These are phyloP conservation scores for Arxiozyma telluris DNA, from an alignment of 1,139 yeast species.

Conservation along the genomic window DNA sequence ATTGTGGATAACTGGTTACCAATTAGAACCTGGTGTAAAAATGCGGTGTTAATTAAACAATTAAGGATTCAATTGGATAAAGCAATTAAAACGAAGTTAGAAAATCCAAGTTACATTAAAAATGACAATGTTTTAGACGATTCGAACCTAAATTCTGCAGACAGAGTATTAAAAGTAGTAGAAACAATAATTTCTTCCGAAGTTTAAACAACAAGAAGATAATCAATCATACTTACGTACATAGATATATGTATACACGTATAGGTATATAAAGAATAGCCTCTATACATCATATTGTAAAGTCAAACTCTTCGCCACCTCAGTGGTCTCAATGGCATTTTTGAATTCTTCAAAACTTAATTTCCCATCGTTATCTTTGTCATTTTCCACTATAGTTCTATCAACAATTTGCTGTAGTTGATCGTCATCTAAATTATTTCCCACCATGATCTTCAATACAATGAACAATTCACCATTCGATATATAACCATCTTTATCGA, in stretches of 20 bases:
- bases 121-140: background rate
- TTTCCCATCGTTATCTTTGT: constrained; percentile 81
- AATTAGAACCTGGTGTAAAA: constrained; percentile 84
- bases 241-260: background rate
- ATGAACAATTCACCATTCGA: constrained; percentile 92
- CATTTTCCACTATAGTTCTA: constrained; percentile 92
- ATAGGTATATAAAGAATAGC: background rate
- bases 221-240: background rate
- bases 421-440: constrained; percentile 73
- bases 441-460: constrained; percentile 96
- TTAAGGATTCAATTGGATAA: constrained; percentile 58
- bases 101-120: constrained; percentile 30
- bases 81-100: constrained; percentile 52
- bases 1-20: constrained; percentile 75
- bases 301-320: constrained; percentile 54
- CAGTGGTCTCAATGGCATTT: constrained; percentile 59
- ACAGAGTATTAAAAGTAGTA: constrained; percentile 14
- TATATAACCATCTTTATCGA: constrained; percentile 88
- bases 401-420: constrained; percentile 94
- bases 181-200: constrained; percentile 29
- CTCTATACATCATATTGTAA: constrained; percentile 28
- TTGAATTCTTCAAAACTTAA: constrained; percentile 82
- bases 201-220: background rate
- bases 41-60: constrained; percentile 74
- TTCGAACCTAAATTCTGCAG: background rate